Evolutionary conservation across 129 eudicot genomes (phyloP).

Genomic region (Flaveria bidentis): DNA sequence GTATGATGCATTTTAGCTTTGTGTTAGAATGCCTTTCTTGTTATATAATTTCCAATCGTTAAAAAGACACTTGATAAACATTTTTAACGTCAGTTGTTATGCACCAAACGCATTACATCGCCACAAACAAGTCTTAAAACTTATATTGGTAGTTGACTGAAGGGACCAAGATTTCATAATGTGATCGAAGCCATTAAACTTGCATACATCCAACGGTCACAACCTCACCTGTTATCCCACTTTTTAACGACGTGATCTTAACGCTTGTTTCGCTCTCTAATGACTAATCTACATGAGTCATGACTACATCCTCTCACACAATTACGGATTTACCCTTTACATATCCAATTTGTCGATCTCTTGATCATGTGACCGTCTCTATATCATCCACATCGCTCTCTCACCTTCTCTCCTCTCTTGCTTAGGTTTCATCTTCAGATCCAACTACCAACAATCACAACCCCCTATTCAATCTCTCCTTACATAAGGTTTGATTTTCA

Average conservation of each 20-base stretch:
- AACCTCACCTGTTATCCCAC: background rate
- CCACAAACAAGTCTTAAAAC: background rate
- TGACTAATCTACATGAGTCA: background rate
- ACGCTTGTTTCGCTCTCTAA: background rate
- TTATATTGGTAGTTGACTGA: background rate
- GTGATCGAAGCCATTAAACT: background rate
- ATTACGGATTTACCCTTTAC: slow-evolving; percentile 10
- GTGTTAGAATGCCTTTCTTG: too few species aligned
- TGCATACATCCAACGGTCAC: background rate
- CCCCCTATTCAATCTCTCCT: background rate
- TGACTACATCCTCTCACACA: background rate
- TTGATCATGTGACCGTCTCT: slow-evolving; percentile 27
- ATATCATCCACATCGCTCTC: slow-evolving; percentile 27
- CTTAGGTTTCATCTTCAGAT: slow-evolving; percentile 36
- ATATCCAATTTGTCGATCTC: slow-evolving; percentile 6
- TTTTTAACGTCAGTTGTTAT: background rate
- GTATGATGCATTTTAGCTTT: too few species aligned
- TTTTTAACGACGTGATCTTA: background rate
- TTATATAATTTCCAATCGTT: too few species aligned
- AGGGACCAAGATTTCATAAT: background rate
- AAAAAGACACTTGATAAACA: background rate
- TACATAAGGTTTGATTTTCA: slow-evolving; percentile 21
- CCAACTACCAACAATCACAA: slow-evolving; percentile 28
- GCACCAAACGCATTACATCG: background rate
- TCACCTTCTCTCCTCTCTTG: background rate